phyloP scores from a whole-genome alignment of 2,329 filamentous ascomycete genomes.

The Hypoxylon sp. region DNA sequence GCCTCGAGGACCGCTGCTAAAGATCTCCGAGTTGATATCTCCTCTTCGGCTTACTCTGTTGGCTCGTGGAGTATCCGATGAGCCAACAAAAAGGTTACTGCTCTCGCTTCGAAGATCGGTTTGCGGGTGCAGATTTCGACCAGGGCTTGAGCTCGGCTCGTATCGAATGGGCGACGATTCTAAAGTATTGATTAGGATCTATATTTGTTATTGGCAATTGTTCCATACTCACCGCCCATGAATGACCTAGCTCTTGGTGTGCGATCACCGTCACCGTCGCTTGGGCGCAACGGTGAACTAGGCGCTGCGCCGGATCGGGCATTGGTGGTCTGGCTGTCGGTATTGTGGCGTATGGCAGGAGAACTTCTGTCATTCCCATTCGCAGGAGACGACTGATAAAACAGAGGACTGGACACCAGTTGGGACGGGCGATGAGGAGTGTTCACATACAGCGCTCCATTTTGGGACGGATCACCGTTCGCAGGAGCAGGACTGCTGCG shows the following conservation, averaged over 20 bases:
- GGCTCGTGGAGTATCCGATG: conserved; percentile 65
- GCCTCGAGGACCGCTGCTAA: conserved; percentile 66
- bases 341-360: conserved; percentile 69
- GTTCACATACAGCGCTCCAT: conserved; percentile 47
- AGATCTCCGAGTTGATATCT: conserved; percentile 86
- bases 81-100: conserved; percentile 86
- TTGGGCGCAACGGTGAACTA: conserved; percentile 71
- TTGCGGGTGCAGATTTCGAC: conserved; percentile 70
- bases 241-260: conserved; percentile 76
- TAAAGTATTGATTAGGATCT: conserved; percentile 53
- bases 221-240: conserved; percentile 69
- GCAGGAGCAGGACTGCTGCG: conserved; percentile 59
- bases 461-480: conserved; percentile 39
- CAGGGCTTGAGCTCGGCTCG: conserved; percentile 88
- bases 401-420: conserved; percentile 83
- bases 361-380: conserved; percentile 57
- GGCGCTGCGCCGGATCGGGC: conserved; percentile 55
- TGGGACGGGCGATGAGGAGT: conserved; percentile 64
- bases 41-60: conserved; percentile 74
- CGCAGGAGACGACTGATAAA: conserved; percentile 70
- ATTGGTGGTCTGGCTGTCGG: conserved; percentile 66
- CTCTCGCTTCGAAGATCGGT: conserved; percentile 84
- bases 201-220: conserved; percentile 12
- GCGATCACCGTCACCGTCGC: conserved; percentile 74
- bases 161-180: conserved; percentile 95